Evolutionary conservation across 768 basidiomycete species (phyloP).

Genomic region (Mycena maculata): DNA sequence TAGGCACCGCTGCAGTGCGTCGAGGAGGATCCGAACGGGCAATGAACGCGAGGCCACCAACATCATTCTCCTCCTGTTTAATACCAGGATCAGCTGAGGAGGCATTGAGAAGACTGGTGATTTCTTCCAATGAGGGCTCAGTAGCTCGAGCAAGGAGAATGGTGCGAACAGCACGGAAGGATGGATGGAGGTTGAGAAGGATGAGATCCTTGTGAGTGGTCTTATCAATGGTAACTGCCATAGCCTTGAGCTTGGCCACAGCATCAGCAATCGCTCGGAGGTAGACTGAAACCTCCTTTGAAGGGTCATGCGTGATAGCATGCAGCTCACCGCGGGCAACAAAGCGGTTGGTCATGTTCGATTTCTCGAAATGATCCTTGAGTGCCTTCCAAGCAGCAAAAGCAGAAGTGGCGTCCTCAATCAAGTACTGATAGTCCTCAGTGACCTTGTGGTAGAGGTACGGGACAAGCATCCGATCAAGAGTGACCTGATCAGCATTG

Average conservation of each 20-base stretch:
- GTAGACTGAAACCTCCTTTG: background rate
- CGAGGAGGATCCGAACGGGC: background rate
- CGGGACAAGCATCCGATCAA: background rate
- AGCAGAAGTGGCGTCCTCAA: background rate
- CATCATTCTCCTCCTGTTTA: background rate
- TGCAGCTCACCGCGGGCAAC: slow-evolving; percentile 2
- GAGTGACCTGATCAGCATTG: background rate
- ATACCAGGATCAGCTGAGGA: background rate
- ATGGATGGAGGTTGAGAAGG: slow-evolving; percentile 3
- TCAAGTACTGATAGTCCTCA: background rate
- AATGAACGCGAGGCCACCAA: background rate
- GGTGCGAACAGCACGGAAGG: slow-evolving; percentile 6
- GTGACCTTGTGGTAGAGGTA: slow-evolving; percentile 1
- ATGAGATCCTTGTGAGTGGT: background rate
- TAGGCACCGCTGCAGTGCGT: too few species aligned
- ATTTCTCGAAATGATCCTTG: slow-evolving; percentile 5
- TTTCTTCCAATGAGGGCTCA: background rate
- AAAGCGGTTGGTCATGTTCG: background rate
- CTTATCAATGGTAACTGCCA: background rate
- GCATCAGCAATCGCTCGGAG: background rate
- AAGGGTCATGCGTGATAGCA: background rate
- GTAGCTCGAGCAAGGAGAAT: slow-evolving; percentile 8
- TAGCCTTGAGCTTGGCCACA: background rate
- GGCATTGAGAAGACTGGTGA: background rate
- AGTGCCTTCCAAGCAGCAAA: background rate